These are phyloP conservation scores for Fusarium albosuccineum DNA, from an alignment of 2,329 filamentous ascomycete species.

Conservation along the genomic window DNA sequence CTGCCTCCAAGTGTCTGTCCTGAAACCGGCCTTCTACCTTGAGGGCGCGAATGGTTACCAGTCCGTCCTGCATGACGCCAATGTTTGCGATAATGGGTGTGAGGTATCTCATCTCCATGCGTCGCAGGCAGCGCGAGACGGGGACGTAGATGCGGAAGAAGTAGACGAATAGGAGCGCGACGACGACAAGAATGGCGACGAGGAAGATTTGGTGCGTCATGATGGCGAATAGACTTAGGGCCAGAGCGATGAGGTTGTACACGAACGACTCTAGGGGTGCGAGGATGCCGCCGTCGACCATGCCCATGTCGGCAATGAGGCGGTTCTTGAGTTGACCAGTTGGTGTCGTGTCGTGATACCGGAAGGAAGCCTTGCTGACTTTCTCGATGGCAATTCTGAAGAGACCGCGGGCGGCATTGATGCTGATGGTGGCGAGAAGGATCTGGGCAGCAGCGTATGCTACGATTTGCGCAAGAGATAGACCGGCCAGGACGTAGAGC, in stretches of 20 bases:
- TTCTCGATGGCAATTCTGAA: conserved; percentile 79
- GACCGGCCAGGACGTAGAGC: conserved; percentile 76
- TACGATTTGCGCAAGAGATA: conserved; percentile 73
- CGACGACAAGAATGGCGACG: conserved; percentile 75
- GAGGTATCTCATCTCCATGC: conserved; percentile 90
- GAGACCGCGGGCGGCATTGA: conserved; percentile 80
- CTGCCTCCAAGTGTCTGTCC: conserved; percentile 80
- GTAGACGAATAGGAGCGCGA: conserved; percentile 77
- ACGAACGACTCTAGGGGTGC: conserved; percentile 78
- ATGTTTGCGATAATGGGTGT: conserved; percentile 94
- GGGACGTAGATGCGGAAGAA: conserved; percentile 85
- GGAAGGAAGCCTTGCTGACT: conserved; percentile 85
- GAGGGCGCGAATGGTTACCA: conserved; percentile 89
- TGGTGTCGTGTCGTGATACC: conserved; percentile 92
- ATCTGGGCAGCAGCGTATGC: conserved; percentile 72
- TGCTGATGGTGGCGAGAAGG: conserved; percentile 81
- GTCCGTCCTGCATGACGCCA: conserved; percentile 84
- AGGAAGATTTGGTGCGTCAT: conserved; percentile 83
- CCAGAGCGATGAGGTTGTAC: conserved; percentile 78
- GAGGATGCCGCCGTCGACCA: conserved; percentile 88
- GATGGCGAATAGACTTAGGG: conserved; percentile 81
- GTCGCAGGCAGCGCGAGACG: conserved; percentile 83
- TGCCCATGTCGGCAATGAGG: conserved; percentile 89
- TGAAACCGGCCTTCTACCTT: conserved; percentile 84
- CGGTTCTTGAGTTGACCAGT: conserved; percentile 93